Base-by-base conservation (phyloP, 306 rosid genomes). In the Inga leiocalycina region DNA sequence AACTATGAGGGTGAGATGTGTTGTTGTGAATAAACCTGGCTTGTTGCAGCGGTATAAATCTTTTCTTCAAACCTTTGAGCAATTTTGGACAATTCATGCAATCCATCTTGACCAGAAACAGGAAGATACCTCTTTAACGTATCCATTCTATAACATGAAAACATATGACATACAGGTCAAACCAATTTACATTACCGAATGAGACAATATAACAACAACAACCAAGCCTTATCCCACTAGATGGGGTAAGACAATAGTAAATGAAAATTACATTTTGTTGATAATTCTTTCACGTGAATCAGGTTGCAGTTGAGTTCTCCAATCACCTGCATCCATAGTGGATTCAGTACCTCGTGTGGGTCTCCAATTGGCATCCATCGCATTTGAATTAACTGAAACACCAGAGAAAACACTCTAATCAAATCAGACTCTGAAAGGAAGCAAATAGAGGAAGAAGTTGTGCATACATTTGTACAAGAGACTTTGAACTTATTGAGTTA, bases 41-140 rank as follows among this genome's bases (percentile, higher is more conserved):
- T 93, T 62, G 88, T 86, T 78, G 98, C 93, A 57, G 91, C 92
- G 75, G 84, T 68, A 80, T 87, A 93, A 84, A 93, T 86, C 86
- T 93, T 91, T 75, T 93, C 99, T 86, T 96, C 97, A 84, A 92
- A 91, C 84, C 98, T 91, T 75, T 83, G 85, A 82, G 97, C 98
- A 81, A 93, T 95, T 81, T 89, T 89, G 84, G 41, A 77, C 43
- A 95, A 95, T 83, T 93, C 96, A 41, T 34, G 90, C 82, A 95
- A 71, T 71, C 98, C 97, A 19, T 91, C 98, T 73, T 80, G 89
- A 75, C 90, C 96, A 49, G 89, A 77, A 88, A 86, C 83, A 7
- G 94, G 94, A 80, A 92, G 90, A 79, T 90, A 91, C 85, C 90
- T 91, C 92, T 90, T 92, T 86, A 92, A 85, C 0, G 96, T 88